phyloP scores from a whole-genome alignment of 345 rosid species.

The Excoecaria cochinchinensis region DNA sequence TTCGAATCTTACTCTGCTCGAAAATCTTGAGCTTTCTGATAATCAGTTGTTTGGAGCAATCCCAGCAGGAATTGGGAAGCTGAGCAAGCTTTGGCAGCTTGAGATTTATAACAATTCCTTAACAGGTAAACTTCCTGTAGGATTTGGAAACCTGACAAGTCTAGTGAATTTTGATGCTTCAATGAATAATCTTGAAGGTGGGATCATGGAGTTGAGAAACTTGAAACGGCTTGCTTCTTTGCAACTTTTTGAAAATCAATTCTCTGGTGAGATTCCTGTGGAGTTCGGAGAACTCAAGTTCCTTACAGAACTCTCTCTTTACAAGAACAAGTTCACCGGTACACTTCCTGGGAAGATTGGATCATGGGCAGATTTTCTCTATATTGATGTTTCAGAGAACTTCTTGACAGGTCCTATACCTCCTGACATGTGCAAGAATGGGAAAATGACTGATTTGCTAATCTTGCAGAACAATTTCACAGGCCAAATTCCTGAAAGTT shows the following conservation, averaged over 20 bases:
- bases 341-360: conserved; percentile 64
- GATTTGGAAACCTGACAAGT: conserved; percentile 55
- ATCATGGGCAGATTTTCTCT: conserved; percentile 43
- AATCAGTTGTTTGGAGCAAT: conserved; percentile 56
- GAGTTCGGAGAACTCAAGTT: conserved; percentile 64
- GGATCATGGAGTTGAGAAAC: conserved; percentile 47
- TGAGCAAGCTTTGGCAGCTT: conserved; percentile 54
- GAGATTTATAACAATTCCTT: conserved; percentile 71
- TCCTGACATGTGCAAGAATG: conserved; percentile 77
- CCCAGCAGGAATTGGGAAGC: conserved; percentile 51
- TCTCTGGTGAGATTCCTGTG: conserved; percentile 65
- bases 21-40: conserved; percentile 69
- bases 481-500: conserved; percentile 58
- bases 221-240: conserved; percentile 54
- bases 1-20: conserved; percentile 46
- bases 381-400: conserved; percentile 80
- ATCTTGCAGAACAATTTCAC: conserved; percentile 64
- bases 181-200: conserved; percentile 57
- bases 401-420: conserved; percentile 71
- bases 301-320: conserved; percentile 56
- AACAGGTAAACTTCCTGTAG: conserved; percentile 58
- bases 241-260: conserved; percentile 53
- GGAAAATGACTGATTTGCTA: conserved; percentile 51
- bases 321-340: conserved; percentile 65
- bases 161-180: conserved; percentile 64